A percentile compares a stretch with the other conserved stretches of the same genome.
phyloP scores from a whole-genome alignment of 768 basidiomycete genomes.

The Podaxis pistillaris region DNA sequence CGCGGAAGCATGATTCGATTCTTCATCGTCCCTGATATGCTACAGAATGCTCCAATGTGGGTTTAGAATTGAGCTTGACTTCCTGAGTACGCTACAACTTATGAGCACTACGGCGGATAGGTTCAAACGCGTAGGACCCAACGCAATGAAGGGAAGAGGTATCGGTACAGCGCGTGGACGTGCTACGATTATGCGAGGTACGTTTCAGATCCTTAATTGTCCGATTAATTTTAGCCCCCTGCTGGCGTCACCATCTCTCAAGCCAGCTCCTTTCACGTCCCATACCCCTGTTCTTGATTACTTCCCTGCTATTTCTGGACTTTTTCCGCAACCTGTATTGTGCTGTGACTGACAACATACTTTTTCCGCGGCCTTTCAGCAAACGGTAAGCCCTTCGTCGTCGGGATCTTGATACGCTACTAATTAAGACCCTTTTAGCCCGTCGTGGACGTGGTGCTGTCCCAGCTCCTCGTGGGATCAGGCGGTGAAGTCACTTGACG shows the following conservation, averaged over 20 bases:
- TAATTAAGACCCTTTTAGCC: slow-evolving; percentile 41
- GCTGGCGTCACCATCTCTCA: neutral
- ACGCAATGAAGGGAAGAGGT: slow-evolving; percentile 98
- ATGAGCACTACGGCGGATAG: slow-evolving; percentile 39
- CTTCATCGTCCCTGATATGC: slow-evolving; percentile 99
- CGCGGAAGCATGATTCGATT: slow-evolving; percentile 97
- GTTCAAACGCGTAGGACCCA: slow-evolving; percentile 99
- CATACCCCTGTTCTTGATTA: neutral
- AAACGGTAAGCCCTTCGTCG: slow-evolving; percentile 55
- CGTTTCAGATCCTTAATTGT: slow-evolving; percentile 27
- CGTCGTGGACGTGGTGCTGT: slow-evolving; percentile 84
- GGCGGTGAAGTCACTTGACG: slow-evolving; percentile 50
- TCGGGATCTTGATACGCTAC: neutral
- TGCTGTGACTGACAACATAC: neutral
- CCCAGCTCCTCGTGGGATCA: slow-evolving; percentile 73
- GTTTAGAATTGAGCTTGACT: neutral
- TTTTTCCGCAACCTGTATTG: neutral
- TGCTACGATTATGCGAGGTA: slow-evolving; percentile 97
- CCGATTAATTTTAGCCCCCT: neutral
- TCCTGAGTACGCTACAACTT: neutral
- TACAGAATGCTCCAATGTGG: slow-evolving; percentile 98
- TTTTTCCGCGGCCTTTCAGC: slow-evolving; percentile 38
- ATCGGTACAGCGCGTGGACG: slow-evolving; percentile 99
- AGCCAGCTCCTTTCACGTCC: neutral
- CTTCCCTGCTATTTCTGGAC: neutral